A percentile compares a stretch with the other conserved stretches of the same genome.
These are phyloP conservation scores for Tetrapisispora nanseiensis DNA, from an alignment of 805 yeast species.

Conservation along the genomic window DNA sequence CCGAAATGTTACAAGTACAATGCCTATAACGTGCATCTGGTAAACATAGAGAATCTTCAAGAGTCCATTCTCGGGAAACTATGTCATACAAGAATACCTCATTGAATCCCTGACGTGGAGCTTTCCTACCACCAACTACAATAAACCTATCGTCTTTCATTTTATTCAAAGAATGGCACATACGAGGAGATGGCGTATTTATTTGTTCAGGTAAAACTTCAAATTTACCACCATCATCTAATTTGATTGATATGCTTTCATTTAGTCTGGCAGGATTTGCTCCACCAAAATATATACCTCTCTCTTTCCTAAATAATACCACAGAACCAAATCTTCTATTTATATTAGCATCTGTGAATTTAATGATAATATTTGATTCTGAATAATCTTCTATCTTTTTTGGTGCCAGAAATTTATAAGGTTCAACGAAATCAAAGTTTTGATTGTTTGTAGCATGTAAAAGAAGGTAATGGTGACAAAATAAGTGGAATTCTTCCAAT, in stretches of 20 bases:
- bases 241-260: conserved; percentile 9
- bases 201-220: conserved; percentile 5
- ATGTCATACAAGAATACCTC: conserved; percentile 36
- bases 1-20: conserved; percentile 27
- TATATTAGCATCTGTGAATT: conserved; percentile 2
- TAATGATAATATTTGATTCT: not conserved
- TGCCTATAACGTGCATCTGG: conserved; percentile 46
- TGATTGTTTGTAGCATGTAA: conserved; percentile 48
- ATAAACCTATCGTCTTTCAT: conserved; percentile 24
- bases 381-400: not conserved
- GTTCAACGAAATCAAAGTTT: conserved; percentile 6
- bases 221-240: not conserved
- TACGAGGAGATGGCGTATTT: conserved; percentile 32
- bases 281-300: conserved; percentile 31
- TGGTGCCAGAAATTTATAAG: conserved; percentile 3
- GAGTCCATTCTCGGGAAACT: conserved; percentile 32
- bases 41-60: conserved; percentile 24
- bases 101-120: conserved; percentile 40
- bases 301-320: conserved; percentile 4
- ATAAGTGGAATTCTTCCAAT: conserved; percentile 69
- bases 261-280: conserved; percentile 23
- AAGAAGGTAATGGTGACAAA: conserved; percentile 65
- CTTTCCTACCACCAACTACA: conserved; percentile 57
- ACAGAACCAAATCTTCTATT: conserved; percentile 22
- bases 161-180: conserved; percentile 46